A percentile compares a stretch with the other conserved stretches of the same genome.
Conservation (phyloP, 768 basidiomycete genomes). For the Mrakia gelida region DNA sequence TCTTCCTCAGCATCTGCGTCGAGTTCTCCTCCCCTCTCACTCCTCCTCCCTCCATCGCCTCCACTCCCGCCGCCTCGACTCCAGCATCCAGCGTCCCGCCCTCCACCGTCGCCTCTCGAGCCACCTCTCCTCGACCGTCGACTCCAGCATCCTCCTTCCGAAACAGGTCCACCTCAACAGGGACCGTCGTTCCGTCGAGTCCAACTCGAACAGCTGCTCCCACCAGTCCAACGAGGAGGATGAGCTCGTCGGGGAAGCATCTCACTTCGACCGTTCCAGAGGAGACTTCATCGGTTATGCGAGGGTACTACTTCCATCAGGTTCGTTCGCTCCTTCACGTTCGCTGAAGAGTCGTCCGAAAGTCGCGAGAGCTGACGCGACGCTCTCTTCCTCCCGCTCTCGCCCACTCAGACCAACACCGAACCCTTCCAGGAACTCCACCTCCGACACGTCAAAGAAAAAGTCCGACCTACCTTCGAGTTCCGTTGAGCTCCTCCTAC, state of each 20-base stretch:
- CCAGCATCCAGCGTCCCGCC: conserved; percentile 44
- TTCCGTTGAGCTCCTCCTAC: neutral
- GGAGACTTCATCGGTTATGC: neutral
- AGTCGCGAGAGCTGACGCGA: neutral
- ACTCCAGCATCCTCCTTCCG: neutral
- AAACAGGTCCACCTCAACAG: neutral
- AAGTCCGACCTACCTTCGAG: neutral
- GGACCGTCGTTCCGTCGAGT: neutral
- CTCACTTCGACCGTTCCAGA: neutral
- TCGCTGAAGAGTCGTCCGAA: no score
- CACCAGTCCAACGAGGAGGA: neutral
- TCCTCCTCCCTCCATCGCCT: conserved; percentile 42
- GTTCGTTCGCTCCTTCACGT: neutral
- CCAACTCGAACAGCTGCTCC: neutral
- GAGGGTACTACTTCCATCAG: neutral
- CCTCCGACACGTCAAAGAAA: neutral
- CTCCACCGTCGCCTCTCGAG: conserved; percentile 41
- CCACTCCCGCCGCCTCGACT: conserved; percentile 36
- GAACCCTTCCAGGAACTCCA: neutral
- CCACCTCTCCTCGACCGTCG: conserved; percentile 40
- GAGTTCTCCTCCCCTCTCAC: conserved; percentile 70
- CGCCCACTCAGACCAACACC: neutral
- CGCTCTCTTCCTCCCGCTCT: neutral
- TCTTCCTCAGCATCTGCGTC: conserved; percentile 83
- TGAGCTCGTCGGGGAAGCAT: neutral